Base-by-base conservation (phyloP, 2,329 filamentous ascomycete species). In the Rasamsonia emersonii region DNA sequence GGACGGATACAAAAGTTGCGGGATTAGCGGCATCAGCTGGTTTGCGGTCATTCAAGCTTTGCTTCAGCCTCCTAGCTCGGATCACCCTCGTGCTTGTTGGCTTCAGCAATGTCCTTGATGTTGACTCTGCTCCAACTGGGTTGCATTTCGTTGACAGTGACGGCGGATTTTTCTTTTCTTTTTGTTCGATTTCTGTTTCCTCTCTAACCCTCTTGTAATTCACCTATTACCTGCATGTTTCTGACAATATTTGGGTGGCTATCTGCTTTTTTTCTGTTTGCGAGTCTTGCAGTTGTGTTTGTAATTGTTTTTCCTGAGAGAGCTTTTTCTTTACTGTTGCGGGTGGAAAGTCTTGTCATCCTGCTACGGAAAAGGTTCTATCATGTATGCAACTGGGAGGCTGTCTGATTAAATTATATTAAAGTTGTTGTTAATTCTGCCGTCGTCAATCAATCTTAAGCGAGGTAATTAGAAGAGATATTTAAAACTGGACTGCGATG, bases 391-490 rank as follows among this genome's bases (percentile, higher is more conserved):
- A 45, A 35, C 38, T 55, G 56, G 53, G 53, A 54, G 56, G 56
- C 51, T 59, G 56, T 59, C 50, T 60, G 56, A 58, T 59, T 50
- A 58, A 34, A 36, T 32, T 11, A 13, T 13, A 11, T 26, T 13
- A 26, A 31, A 31, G 7, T 38, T 34, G n/a, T 28, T 28, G 17
- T 27, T 34, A n/a, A n/a, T n/a, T n/a, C n/a, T n/a, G n/a, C n/a
- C n/a, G n/a, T n/a, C n/a, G n/a, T n/a, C n/a, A n/a, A n/a, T n/a
- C n/a, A n/a, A n/a, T n/a, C n/a, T n/a, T n/a, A n/a, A n/a, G n/a
- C n/a, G n/a, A n/a, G n/a, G n/a, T n/a, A n/a, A n/a, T n/a, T n/a
- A n/a, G n/a, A n/a, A n/a, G n/a, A n/a, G n/a, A n/a, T n/a, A n/a
- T n/a, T n/a, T n/a, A n/a, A n/a, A n/a, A n/a, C n/a, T n/a, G n/a